phyloP scores from a whole-genome alignment of 106 monocot genomes.

The Phalaenopsis equestris region DNA sequence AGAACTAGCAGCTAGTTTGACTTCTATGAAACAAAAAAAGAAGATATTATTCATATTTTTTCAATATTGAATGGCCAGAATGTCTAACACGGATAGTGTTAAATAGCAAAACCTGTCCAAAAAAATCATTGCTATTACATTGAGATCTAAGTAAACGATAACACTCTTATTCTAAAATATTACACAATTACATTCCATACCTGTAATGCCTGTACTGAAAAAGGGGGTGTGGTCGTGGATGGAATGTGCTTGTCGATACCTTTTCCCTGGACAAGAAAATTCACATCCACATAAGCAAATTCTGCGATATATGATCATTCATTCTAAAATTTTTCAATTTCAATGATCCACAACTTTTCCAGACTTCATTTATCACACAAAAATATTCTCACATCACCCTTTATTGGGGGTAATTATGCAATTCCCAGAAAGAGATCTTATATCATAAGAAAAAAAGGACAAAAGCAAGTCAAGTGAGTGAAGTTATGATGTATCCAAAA shows the following conservation, averaged over 20 bases:
- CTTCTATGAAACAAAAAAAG: background rate
- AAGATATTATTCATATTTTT: background rate
- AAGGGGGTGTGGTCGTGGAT: constrained; percentile 74
- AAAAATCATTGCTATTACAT: background rate
- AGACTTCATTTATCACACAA: background rate
- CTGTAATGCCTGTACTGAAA: constrained; percentile 96
- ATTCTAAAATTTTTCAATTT: background rate
- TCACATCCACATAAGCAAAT: constrained; percentile 11
- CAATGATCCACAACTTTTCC: background rate
- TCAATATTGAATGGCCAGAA: background rate
- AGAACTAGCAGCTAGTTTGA: background rate
- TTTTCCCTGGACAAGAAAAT: constrained; percentile 38
- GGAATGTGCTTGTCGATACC: constrained; percentile 60
- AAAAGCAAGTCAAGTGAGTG: background rate
- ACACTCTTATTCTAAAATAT: background rate
- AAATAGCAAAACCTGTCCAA: background rate
- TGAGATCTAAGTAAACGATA: background rate
- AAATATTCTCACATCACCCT: background rate
- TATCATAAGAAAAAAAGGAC: background rate
- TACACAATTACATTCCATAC: constrained; percentile 27
- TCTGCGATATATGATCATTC: background rate
- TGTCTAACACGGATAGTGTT: background rate
- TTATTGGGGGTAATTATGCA: background rate
- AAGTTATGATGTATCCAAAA: background rate
- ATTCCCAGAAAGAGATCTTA: background rate